Base-by-base conservation (phyloP, 345 rosid species). In the Camelina hispida region DNA sequence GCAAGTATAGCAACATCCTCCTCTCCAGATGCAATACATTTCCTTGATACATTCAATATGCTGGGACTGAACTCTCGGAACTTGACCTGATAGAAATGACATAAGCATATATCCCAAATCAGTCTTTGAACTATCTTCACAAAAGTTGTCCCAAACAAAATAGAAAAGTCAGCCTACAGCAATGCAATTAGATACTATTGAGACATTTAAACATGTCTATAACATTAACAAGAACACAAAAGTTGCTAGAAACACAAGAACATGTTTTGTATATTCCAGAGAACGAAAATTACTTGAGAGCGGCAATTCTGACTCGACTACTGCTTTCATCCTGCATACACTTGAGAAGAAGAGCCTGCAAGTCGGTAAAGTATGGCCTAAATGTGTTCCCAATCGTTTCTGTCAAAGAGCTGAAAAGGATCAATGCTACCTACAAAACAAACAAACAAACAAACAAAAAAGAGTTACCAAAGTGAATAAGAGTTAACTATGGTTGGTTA, bases 1-100 rank as follows among this genome's bases (percentile, higher is more conserved):
- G 99, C 98, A 84, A 96, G 86, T 46, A 93, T 79, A 51, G 99
- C 98, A 79, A 96, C 93, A 83, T 93, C 98, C 89, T 96, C 98
- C 28, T 91, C 98, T 22, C 97, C 99, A 52, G 89, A 85, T 65
- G 90, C 90, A 78, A 96, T 87, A 81, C 94, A 92, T 68, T 91
- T 94, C 67, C 95, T 91, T 73, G 99, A 85, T 14, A 96, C 96
- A 80, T 87, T 86, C 79, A 96, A 89, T 81, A 96, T 96, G 87
- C 98, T 88, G 44, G 99, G 99, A 73, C 93, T 89, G 75, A 96
- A 96, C 51, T 89, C 98, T 63, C 98, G 91, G 85, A 96, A 96
- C 82, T 84, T 96, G 61, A 96, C 88, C 98, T 96, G 94, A 68
- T 59, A 13, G 9, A 34, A 1, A 46, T 34, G 23, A 69, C 66